Base-by-base conservation (phyloP, 345 rosid species). In the Rhodomyrtus tomentosa region DNA sequence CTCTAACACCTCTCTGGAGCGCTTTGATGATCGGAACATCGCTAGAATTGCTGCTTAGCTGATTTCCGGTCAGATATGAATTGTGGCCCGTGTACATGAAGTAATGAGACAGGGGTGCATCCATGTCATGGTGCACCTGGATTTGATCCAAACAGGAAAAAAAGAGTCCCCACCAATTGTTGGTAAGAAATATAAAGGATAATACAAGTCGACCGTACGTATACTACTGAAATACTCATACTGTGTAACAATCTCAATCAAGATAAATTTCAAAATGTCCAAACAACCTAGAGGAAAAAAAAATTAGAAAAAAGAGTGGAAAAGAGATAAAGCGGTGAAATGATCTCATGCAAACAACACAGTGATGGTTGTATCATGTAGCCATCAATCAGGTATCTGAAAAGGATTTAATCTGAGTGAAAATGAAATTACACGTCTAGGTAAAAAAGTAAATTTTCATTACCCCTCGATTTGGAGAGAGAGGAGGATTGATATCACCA, bases 71-170 rank as follows among this genome's bases (percentile, higher is more conserved):
- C 85, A 95, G 88, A 91, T 93, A 94, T 25, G 99, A 93, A 87
- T 96, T 96, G 85, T 96, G 99, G 85, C 99, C 96, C 12, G 99
- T 94, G 90, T 85, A 94, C 85, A 96, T 59, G 90, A 87, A 93
- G 88, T 95, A 95, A 91, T 95, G 98, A 5, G 98, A 88, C 84
- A 95, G 74, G 18, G 98, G 95, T 15, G 90, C 91, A 45, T 76
- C 85, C 99, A 96, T 95, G 87, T 92, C 93, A 29, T 93, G 95
- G 85, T 91, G 92, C 84, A 92, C 96, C 98, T 95, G 87, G 21
- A 82, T 56, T 38, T 59, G 38, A 51, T 38, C 73, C 40, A 29
- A 59, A 15, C 5, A 3, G 10, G 25, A 45, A 32, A 13, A 29
- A 49, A 45, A 16, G 6, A 13, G 12, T 40, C 11, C 49, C 24